phyloP scores from a whole-genome alignment of 768 basidiomycete genomes.

The Boletus bicolor region DNA sequence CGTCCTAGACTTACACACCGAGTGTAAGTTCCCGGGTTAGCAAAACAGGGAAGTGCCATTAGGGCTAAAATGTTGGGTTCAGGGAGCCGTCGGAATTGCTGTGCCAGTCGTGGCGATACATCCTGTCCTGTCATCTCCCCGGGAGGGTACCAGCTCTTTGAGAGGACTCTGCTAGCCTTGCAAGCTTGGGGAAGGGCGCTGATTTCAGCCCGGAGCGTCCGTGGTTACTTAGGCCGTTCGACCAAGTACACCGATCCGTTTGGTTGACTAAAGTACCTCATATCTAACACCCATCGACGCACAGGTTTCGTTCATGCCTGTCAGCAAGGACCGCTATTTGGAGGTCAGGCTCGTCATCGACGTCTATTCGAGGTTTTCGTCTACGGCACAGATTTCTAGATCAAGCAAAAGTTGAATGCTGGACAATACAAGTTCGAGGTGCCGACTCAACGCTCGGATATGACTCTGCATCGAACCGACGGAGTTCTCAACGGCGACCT shows the following conservation, averaged over 20 bases:
- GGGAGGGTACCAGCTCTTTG: conserved; percentile 64
- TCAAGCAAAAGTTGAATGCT: conserved; percentile 49
- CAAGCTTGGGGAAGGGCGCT: conserved; percentile 53
- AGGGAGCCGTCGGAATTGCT: conserved; percentile 71
- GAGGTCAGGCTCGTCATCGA: conserved; percentile 32
- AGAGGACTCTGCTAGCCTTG: conserved; percentile 63
- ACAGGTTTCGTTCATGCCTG: conserved; percentile 49
- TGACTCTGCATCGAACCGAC: conserved; percentile 33
- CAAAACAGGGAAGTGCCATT: neutral
- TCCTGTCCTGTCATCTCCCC: conserved; percentile 51
- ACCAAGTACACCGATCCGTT: conserved; percentile 40
- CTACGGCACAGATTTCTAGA: conserved; percentile 26
- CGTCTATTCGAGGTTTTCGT: neutral
- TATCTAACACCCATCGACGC: neutral
- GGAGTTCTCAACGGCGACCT: conserved; percentile 51
- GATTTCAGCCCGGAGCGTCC: conserved; percentile 47
- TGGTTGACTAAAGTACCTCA: neutral
- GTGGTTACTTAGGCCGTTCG: conserved; percentile 62
- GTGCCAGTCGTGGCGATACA: conserved; percentile 66
- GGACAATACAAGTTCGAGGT: conserved; percentile 54
- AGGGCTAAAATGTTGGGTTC: neutral
- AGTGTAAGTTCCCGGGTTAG: conserved; percentile 35
- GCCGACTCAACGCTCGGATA: neutral
- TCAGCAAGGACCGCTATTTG: conserved; percentile 47
- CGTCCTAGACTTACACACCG: conserved; percentile 63